Evolutionary conservation across 2,329 filamentous ascomycete species (phyloP).

Genomic region (Neophaeococcomyces mojaviensis): DNA sequence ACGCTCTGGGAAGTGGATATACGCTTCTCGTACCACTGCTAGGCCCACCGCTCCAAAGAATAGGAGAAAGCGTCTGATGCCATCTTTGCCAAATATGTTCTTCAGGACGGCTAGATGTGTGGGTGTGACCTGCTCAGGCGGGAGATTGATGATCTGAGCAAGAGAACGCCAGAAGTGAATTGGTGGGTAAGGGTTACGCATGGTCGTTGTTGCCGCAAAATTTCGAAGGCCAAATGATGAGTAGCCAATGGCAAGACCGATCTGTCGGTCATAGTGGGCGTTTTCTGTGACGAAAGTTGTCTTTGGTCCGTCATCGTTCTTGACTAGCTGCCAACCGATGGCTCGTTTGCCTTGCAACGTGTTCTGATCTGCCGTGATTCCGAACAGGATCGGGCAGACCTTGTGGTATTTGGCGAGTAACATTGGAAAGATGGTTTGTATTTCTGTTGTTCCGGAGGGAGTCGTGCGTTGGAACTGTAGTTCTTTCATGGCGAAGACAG

Average conservation of each 20-base stretch:
- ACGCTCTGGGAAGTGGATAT: conserved; percentile 62
- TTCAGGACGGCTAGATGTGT: conserved; percentile 66
- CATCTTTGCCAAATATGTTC: conserved; percentile 60
- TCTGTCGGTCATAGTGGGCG: conserved; percentile 74
- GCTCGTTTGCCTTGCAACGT: conserved; percentile 58
- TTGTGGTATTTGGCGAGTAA: conserved; percentile 79
- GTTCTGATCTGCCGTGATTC: conserved; percentile 67
- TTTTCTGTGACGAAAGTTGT: conserved; percentile 57
- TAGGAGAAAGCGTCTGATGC: conserved; percentile 65
- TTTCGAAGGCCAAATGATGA: conserved; percentile 76
- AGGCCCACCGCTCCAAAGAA: conserved; percentile 74
- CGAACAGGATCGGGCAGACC: conserved; percentile 77
- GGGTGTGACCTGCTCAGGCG: conserved; percentile 57
- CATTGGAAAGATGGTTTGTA: conserved; percentile 67
- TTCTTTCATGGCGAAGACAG: conserved; percentile 62
- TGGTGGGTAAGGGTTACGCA: conserved; percentile 68
- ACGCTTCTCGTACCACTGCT: conserved; percentile 61
- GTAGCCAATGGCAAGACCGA: conserved; percentile 74
- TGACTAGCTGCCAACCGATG: conserved; percentile 61
- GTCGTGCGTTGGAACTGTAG: conserved; percentile 35
- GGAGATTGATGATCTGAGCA: conserved; percentile 68
- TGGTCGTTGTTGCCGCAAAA: conserved; percentile 56
- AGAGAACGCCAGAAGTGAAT: conserved; percentile 76
- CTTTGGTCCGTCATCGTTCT: conserved; percentile 30
- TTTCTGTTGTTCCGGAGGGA: conserved; percentile 46